phyloP scores from a whole-genome alignment of 2,329 filamentous ascomycete genomes.

The Monosporascus cannonballus region DNA sequence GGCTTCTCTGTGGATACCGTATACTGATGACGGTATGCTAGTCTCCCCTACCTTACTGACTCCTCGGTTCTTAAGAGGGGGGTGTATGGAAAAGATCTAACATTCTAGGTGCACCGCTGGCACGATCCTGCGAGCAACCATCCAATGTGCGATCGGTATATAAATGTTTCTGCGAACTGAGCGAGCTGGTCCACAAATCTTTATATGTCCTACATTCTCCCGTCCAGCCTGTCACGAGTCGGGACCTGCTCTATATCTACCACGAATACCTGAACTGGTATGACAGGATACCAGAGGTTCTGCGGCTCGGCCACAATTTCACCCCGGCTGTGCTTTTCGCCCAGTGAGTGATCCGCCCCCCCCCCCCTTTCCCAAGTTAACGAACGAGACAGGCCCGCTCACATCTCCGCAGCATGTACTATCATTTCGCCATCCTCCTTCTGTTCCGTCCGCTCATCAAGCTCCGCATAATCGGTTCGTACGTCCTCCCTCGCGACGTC shows the following conservation, averaged over 20 bases:
- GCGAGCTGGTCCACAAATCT: constrained; percentile 66
- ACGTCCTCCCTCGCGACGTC: constrained; percentile 57
- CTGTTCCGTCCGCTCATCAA: constrained; percentile 69
- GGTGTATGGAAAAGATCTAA: constrained; percentile 6
- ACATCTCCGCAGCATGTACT: constrained; percentile 52
- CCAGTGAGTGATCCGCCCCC: constrained; percentile 50
- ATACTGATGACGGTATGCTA: constrained; percentile 50
- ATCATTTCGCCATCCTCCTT: constrained; percentile 64
- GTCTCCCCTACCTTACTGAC: not conserved
- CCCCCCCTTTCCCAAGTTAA: too few relatives aligned
- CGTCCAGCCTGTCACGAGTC: constrained; percentile 56
- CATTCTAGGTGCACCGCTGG: constrained; percentile 41
- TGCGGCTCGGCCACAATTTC: constrained; percentile 62
- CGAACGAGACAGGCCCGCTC: not conserved
- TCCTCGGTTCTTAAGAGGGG: not conserved
- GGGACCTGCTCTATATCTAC: constrained; percentile 58
- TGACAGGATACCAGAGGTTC: constrained; percentile 55
- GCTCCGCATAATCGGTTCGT: constrained; percentile 55
- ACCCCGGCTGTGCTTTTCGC: constrained; percentile 68
- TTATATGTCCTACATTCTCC: constrained; percentile 69
- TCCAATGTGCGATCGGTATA: constrained; percentile 64
- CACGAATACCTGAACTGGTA: constrained; percentile 69
- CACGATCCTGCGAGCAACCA: constrained; percentile 53
- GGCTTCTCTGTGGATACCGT: constrained; percentile 53
- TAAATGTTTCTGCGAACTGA: constrained; percentile 65